Evolutionary conservation across 1,139 yeast species (phyloP), one percentile per base, ranked within the genome.

Genomic region (Hemisphaericaspora xylanilytica): DNA sequence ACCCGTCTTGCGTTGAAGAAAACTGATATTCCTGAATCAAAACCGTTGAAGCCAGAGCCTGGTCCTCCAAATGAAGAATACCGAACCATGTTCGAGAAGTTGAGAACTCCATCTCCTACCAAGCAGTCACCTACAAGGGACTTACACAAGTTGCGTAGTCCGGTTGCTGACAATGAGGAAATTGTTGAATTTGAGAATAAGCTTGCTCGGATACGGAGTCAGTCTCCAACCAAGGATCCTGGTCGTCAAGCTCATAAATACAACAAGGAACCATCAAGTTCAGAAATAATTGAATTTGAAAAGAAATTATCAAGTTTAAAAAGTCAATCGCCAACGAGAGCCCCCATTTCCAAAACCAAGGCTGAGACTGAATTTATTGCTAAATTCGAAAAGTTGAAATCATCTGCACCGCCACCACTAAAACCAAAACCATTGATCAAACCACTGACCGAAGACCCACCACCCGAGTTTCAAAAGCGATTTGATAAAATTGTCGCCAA

Each of bases 71-170:
- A 16, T 16, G 16, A 25, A 13, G 43, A 40, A 20, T 38, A 35
- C 11, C 28, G 34, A 21, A 20, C 22, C 1, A 50, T 49, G 33
- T 39, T 53, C 5, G 55, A 50, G 29, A 53, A 56, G 55, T 46
- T 56, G 3, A 43, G 55, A 5, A 48, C 58, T 2, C 43, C 55
- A 2, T 26, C 24, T 18, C 32, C 14, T 29, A 5, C 18, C 14
- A 29, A 17, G 4, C 15, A 18, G 3, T 7, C 16, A n/a, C 21
- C 21, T 8, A 20, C 21, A 20, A 20, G 21, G 8, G 21, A 20
- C 8, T 20, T 8, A 8, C 21, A 20, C n/a, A n/a, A n/a, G n/a
- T n/a, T n/a, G n/a, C n/a, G n/a, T n/a, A n/a, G n/a, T n/a, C n/a
- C n/a, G n/a, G n/a, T n/a, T n/a, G n/a, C n/a, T n/a, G n/a, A n/a